Conservation (phyloP, 2,329 filamentous ascomycete genomes). For the Alternaria metachromatica region DNA sequence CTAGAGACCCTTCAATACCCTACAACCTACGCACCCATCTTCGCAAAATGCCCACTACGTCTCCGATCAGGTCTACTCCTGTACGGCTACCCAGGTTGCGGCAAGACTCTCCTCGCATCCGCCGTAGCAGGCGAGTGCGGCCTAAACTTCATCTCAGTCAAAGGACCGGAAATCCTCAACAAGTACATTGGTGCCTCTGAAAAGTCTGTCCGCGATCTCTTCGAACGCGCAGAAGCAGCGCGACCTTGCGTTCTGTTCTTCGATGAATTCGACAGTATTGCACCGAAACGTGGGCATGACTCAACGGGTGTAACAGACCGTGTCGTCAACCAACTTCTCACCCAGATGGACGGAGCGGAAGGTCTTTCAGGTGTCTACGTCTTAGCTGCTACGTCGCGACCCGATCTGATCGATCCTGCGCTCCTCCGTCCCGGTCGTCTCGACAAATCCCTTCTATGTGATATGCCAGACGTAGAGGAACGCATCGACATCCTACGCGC, state of each 20-base stretch:
- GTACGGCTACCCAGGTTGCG: slow-evolving; percentile 94
- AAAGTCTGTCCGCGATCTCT: slow-evolving; percentile 93
- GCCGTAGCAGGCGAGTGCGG: slow-evolving; percentile 98
- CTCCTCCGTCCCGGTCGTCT: slow-evolving; percentile 88
- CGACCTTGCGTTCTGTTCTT: slow-evolving; percentile 96
- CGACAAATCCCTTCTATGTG: slow-evolving; percentile 92
- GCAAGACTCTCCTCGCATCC: slow-evolving; percentile 93
- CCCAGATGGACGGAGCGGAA: slow-evolving; percentile 98
- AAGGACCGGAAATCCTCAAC: slow-evolving; percentile 97
- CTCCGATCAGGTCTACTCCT: slow-evolving; percentile 89
- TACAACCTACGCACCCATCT: slow-evolving; percentile 97
- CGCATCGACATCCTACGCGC: slow-evolving; percentile 87
- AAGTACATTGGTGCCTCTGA: slow-evolving; percentile 99
- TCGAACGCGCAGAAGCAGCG: slow-evolving; percentile 89
- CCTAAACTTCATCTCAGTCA: slow-evolving; percentile 97
- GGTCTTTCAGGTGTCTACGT: slow-evolving; percentile 95
- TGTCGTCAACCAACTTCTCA: slow-evolving; percentile 96
- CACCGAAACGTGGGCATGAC: slow-evolving; percentile 95
- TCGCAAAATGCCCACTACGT: slow-evolving; percentile 93
- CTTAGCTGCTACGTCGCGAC: slow-evolving; percentile 88
- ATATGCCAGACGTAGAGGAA: slow-evolving; percentile 81
- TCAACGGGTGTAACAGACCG: slow-evolving; percentile 98
- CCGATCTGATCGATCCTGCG: slow-evolving; percentile 94
- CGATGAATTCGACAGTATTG: slow-evolving; percentile 97
- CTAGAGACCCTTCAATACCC: slow-evolving; percentile 96